phyloP scores from a whole-genome alignment of 306 rosid genomes.

The Cicer judaicum region DNA sequence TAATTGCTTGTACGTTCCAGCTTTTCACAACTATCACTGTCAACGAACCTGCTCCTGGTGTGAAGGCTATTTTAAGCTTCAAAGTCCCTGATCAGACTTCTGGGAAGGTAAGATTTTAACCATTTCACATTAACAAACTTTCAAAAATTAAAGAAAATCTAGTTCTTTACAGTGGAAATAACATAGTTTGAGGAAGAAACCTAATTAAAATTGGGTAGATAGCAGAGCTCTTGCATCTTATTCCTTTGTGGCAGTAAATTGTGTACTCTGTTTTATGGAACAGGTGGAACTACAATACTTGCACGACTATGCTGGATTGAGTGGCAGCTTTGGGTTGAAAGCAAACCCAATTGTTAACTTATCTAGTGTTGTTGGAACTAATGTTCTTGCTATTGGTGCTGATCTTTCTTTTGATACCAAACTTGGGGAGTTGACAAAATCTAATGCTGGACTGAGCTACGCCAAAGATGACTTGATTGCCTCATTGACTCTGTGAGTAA shows the following conservation, averaged over 20 bases:
- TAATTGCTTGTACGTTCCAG: slow-evolving; percentile 49
- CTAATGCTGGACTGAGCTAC: slow-evolving; percentile 74
- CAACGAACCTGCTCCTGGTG: slow-evolving; percentile 87
- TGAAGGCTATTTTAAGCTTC: slow-evolving; percentile 80
- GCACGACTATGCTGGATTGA: slow-evolving; percentile 88
- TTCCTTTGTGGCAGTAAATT: slow-evolving; percentile 5
- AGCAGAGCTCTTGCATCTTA: neutral
- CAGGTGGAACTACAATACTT: slow-evolving; percentile 92
- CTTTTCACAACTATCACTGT: slow-evolving; percentile 73
- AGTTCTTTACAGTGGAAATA: neutral
- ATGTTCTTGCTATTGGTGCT: slow-evolving; percentile 69
- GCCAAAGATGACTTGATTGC: slow-evolving; percentile 71
- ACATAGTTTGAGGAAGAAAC: neutral
- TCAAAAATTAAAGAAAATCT: neutral
- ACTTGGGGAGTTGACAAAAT: slow-evolving; percentile 72
- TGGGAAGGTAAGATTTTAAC: slow-evolving; percentile 76
- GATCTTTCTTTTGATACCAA: slow-evolving; percentile 85
- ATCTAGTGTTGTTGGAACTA: slow-evolving; percentile 82
- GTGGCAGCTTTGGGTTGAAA: slow-evolving; percentile 85
- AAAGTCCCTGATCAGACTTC: slow-evolving; percentile 93
- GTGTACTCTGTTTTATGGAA: slow-evolving; percentile 30
- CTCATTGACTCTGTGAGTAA: slow-evolving; percentile 78
- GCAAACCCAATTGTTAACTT: slow-evolving; percentile 86
- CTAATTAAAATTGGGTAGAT: neutral
- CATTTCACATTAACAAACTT: slow-evolving; percentile 7